phyloP scores from a whole-genome alignment of 257 asterid species.

The Solanum piurae region DNA sequence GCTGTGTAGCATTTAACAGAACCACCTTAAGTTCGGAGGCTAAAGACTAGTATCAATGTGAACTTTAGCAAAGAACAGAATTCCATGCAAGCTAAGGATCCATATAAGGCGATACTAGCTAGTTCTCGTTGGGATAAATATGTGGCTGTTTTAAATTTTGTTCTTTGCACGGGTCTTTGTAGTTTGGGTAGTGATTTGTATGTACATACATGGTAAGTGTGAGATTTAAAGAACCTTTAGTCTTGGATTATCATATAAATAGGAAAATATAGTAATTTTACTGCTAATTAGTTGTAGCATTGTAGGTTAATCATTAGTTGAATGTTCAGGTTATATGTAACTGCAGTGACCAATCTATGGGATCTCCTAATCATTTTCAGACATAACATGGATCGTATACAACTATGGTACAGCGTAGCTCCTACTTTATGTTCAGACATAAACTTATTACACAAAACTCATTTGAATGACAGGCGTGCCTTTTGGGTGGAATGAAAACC shows the following conservation, averaged over 20 bases:
- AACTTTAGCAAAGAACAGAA: not conserved
- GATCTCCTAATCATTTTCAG: not conserved
- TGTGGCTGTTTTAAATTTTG: not conserved
- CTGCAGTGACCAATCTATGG: not conserved
- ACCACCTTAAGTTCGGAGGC: not conserved
- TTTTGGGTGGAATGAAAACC: not conserved
- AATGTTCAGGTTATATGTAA: not conserved
- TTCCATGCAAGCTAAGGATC: not conserved
- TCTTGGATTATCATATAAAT: not conserved
- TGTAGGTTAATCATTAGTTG: not conserved
- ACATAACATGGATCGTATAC: not conserved
- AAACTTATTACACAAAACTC: not conserved
- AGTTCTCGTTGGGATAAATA: not conserved
- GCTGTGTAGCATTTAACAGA: not conserved
- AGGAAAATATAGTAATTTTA: not conserved
- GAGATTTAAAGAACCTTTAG: not conserved
- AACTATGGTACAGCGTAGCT: not conserved
- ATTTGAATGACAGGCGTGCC: not conserved
- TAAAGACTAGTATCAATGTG: not conserved
- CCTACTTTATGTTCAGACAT: not conserved
- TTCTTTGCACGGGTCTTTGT: not conserved
- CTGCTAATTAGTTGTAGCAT: not conserved
- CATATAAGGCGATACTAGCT: not conserved
- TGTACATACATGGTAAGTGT: not conserved
- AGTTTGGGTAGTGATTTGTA: not conserved